Conservation (phyloP, 768 basidiomycete species). For the Naematelia aurantialba region DNA sequence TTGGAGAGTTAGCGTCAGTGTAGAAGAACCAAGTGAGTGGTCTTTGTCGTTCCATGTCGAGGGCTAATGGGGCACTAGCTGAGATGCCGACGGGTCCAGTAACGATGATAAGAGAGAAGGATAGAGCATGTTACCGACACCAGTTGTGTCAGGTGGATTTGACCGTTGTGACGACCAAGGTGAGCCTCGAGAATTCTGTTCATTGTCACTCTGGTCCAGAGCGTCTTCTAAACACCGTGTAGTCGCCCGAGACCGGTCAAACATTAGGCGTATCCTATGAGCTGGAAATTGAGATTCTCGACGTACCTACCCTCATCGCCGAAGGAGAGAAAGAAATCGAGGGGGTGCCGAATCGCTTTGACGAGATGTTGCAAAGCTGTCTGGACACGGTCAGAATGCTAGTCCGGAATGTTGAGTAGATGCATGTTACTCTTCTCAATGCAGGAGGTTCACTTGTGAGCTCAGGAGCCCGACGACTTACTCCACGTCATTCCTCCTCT, state of each 20-base stretch:
- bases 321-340: conserved; percentile 65
- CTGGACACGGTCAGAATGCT: conserved; percentile 90
- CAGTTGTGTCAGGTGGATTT: conserved; percentile 91
- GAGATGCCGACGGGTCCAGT: conserved; percentile 29
- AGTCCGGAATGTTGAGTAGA: conserved; percentile 63
- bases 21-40: conserved; percentile 78
- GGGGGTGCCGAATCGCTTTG: conserved; percentile 69
- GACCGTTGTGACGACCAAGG: conserved; percentile 73
- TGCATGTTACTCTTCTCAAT: neutral
- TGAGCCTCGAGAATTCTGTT: conserved; percentile 19
- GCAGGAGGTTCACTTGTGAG: too few species aligned
- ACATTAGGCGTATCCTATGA: conserved; percentile 62
- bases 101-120: conserved; percentile 60
- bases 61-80: conserved; percentile 14
- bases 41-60: neutral
- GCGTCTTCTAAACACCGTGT: neutral
- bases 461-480: too few species aligned
- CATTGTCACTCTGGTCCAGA: neutral
- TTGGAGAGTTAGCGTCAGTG: conserved; percentile 86
- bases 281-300: conserved; percentile 77
- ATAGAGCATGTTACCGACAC: conserved; percentile 87
- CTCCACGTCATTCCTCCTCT: too few species aligned
- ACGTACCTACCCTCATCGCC: conserved; percentile 66
- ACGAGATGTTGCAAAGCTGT: conserved; percentile 85
- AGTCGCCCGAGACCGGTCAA: neutral